Conservation (phyloP, 176 grass and related monocot species). For the Zea mays region DNA sequence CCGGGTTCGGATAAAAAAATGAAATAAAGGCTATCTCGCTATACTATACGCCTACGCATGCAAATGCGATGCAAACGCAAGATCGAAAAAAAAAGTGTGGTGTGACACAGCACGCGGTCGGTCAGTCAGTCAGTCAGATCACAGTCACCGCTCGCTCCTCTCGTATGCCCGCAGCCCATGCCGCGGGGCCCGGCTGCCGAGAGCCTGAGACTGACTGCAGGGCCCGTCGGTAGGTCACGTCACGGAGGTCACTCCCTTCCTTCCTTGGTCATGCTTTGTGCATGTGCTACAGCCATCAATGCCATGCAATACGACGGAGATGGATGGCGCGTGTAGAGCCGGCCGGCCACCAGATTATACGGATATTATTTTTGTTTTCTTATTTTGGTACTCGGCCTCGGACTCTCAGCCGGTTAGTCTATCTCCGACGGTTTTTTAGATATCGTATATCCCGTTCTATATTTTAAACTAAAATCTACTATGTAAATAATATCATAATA, state of each 20-base stretch:
- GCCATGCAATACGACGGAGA: neutral
- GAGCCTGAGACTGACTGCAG: neutral
- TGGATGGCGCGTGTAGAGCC: neutral
- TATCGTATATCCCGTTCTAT: no score
- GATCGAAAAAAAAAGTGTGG: neutral
- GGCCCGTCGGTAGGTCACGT: constrained; percentile 19
- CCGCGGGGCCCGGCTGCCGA: constrained; percentile 4
- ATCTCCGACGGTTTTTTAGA: no score
- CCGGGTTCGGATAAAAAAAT: no score
- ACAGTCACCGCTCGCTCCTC: neutral
- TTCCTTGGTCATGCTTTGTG: neutral
- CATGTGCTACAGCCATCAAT: constrained; percentile 13
- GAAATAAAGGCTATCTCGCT: no score
- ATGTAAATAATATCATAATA: no score
- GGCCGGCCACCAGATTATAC: constrained; percentile 11
- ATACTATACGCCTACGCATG: no score
- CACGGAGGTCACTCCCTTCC: neutral
- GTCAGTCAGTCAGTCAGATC: neutral
- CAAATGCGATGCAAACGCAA: no score
- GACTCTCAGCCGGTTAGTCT: no score
- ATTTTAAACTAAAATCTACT: no score
- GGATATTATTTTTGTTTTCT: no score
- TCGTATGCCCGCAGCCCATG: neutral
- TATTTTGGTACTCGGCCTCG: no score
- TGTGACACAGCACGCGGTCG: neutral